Evolutionary conservation across 2,329 filamentous ascomycete species (phyloP), one percentile per base, ranked within the genome.

Genomic region (Canariomyces notabilis): DNA sequence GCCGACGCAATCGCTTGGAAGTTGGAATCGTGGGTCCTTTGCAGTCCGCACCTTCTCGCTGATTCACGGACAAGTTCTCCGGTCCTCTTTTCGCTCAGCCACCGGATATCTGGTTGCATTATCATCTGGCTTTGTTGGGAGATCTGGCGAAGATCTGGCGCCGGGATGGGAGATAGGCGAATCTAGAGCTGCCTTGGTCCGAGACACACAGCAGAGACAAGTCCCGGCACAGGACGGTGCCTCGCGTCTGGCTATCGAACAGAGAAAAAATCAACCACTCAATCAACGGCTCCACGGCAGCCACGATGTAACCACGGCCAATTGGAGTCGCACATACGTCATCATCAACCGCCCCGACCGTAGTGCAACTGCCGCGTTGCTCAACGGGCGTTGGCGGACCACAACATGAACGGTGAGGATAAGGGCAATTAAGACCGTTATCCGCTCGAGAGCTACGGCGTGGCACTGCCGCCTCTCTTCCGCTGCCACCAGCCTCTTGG

Each of bases 281-380:
- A 22, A 39, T 42, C 15, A 33, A 38, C 22, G 35, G 22, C 37
- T 4, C 38, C 29, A 32, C 38, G 15, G 18, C 37, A 29, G 29
- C 37, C 4, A 19, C 22, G 19, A 16, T 44, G 44, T 41, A 44
- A 41, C 20, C 22, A 35, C 36, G 33, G n/a, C 37, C 44, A 47
- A 47, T 44, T 41, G 36, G 35, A 20, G 4, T 37, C 18, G 15
- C 18, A 42, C 23, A 26, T 47, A 50, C 48, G 48, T 50, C 48
- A 50, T 50, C 48, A 50, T 50, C 32, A 19, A 23, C 34, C 22
- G 40, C 23, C 36, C 31, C 29, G n/a, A 44, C 35, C 29, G 35
- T n/a, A n/a, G n/a, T n/a, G n/a, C 18, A 44, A 16, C 19, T 40
- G 21, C 44, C 26, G 34, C 31, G 32, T 38, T 42, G 35, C 36